phyloP scores from a whole-genome alignment of 352 stramenopile species.

The Globisporangium middletonii region DNA sequence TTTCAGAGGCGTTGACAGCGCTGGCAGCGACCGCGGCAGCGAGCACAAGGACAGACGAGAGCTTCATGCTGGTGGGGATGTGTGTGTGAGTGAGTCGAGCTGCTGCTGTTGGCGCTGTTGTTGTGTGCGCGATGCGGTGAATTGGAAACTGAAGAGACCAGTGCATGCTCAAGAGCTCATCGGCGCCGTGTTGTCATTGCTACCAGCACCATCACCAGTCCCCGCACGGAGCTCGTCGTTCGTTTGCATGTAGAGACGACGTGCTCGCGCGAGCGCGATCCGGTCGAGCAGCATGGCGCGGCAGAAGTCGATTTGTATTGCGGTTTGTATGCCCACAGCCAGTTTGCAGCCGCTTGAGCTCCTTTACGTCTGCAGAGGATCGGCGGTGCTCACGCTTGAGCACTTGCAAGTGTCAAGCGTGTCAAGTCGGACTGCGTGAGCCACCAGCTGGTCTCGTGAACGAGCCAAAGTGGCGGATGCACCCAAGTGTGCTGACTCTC shows the following conservation, averaged over 20 bases:
- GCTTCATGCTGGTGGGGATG: constrained; percentile 9
- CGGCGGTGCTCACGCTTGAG: neutral
- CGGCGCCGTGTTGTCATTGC: no score
- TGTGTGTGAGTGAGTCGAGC: neutral
- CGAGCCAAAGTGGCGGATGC: neutral
- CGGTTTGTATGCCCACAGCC: neutral
- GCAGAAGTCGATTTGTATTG: neutral
- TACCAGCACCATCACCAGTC: no score
- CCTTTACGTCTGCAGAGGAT: constrained; percentile 4
- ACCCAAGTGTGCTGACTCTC: no score
- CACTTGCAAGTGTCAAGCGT: neutral
- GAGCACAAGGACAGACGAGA: constrained; percentile 8
- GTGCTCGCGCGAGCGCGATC: neutral
- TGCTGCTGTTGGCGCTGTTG: constrained; percentile 1
- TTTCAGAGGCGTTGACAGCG: neutral
- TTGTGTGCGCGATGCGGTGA: constrained; percentile 7
- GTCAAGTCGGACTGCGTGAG: neutral
- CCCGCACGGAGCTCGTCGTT: neutral
- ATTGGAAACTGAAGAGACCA: constrained; percentile 1
- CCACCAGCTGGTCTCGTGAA: neutral
- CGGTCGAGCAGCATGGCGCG: neutral
- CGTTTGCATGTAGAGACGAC: neutral
- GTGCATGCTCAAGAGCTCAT: no score
- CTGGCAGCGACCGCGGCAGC: constrained; percentile 1
- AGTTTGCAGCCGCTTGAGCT: neutral